Evolutionary conservation across 306 rosid species (phyloP).

Genomic region (Chamaecrista fasciculata): DNA sequence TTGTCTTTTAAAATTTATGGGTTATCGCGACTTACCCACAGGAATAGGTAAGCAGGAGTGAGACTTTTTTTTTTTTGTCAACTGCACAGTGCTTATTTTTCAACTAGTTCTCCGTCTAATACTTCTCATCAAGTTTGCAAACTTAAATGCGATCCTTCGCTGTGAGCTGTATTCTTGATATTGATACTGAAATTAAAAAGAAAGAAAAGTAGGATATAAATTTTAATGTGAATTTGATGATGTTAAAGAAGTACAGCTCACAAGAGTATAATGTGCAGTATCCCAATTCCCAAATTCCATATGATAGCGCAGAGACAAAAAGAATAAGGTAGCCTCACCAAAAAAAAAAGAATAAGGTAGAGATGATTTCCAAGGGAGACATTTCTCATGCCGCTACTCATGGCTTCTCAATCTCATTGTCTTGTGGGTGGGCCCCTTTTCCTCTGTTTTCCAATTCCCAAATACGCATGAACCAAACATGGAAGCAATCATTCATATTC

Average conservation of each 20-base stretch:
- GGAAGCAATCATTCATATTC: slow-evolving; percentile 42
- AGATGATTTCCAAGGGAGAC: slow-evolving; percentile 2
- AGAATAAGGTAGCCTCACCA: too few relatives aligned
- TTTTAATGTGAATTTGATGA: not conserved
- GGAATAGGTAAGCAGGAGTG: not conserved
- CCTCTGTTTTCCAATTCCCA: slow-evolving; percentile 28
- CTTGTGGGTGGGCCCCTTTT: slow-evolving; percentile 27
- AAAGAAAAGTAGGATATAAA: too few relatives aligned
- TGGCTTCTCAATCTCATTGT: not conserved
- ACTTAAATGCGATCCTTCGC: too few relatives aligned
- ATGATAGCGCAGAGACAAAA: slow-evolving; percentile 31
- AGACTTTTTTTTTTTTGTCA: too few relatives aligned
- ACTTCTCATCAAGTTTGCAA: not conserved
- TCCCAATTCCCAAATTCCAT: slow-evolving; percentile 11
- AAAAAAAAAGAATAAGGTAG: too few relatives aligned
- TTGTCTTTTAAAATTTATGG: not conserved
- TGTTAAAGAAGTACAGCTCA: not conserved
- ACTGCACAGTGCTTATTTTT: too few relatives aligned
- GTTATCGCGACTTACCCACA: not conserved
- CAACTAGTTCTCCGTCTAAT: too few relatives aligned
- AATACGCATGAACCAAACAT: slow-evolving; percentile 21
- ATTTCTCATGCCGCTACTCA: slow-evolving; percentile 5
- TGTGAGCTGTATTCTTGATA: too few relatives aligned
- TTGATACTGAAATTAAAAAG: not conserved
- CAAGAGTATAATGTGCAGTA: slow-evolving; percentile 8